Evolutionary conservation across 2,329 filamentous ascomycete species (phyloP), one percentile per base, ranked within the genome.

Genomic region (Verticillium dahliae): DNA sequence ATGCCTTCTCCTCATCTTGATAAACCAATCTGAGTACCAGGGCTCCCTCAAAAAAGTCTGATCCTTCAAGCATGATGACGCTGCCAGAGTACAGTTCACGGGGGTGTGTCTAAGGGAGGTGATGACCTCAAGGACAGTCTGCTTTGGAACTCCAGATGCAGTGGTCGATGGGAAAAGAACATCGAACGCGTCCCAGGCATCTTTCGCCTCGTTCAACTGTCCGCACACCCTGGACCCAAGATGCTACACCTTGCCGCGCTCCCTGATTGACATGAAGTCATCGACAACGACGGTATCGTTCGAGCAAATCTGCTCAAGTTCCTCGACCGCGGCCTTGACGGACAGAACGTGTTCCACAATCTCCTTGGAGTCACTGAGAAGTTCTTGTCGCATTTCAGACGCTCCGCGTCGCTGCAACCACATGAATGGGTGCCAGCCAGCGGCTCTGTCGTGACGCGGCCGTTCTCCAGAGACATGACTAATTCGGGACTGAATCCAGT

Each of bases 161-260:
- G 66, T 67, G 57, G 66, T 67, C 41, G 66, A 64, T 9, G 66
- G 66, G 50, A 67, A 67, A 7, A 67, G 37, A 37, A 65, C 41
- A 34, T 65, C 54, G 39, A 66, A 61, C 22, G 66, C 66, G 56
- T 64, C 60, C 62, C 66, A 66, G 7, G 59, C 60, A 41, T 65
- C 66, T n/a, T 64, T 63, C 1, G 15, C 63, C 4, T 56, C 18
- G 39, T 3, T 18, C 57, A 10, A 66, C 11, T 57, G 18, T 18
- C 63, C 65, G 18, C 55, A 52, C n/a, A 67, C 66, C 5, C 63
- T 60, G 6, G 65, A 66, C 10, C 61, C 66, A 6, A 67, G 63
- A 58, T 67, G 66, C 45, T 66, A 63, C 11, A 67, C 65, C 18
- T 41, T 59, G 22, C 66, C 66, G 31, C 66, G 63, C 7, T 45